Evolutionary conservation across 1,284 basidiomycete genomes (phyloP).

Genomic region (Cronartium quercuum): DNA sequence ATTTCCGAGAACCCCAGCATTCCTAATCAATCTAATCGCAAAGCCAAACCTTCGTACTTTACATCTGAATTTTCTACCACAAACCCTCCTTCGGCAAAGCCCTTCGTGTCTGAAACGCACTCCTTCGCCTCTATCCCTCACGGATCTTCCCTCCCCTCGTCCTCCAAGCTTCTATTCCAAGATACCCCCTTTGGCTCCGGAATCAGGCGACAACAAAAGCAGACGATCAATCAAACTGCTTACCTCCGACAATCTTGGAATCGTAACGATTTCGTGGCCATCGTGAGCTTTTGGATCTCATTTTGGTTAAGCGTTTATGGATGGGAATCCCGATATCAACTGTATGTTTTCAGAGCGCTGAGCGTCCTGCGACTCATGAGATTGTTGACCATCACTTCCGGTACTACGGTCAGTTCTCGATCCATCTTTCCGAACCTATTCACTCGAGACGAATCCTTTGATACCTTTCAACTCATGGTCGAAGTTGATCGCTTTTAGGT

Average conservation of each 20-base stretch:
- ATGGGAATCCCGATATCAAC: conserved; percentile 58
- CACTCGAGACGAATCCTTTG: too few species aligned
- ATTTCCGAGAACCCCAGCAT: background rate
- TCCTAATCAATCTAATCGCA: background rate
- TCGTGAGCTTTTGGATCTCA: conserved; percentile 68
- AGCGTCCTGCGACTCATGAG: conserved; percentile 79
- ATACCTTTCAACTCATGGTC: background rate
- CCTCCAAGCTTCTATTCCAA: conserved; percentile 20
- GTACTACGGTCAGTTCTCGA: conserved; percentile 60
- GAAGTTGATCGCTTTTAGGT: conserved; percentile 54
- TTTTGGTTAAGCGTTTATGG: conserved; percentile 65
- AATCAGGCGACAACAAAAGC: conserved; percentile 35
- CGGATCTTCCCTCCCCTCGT: background rate
- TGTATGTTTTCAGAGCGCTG: conserved; percentile 70
- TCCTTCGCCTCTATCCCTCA: conserved; percentile 2
- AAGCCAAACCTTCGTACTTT: background rate
- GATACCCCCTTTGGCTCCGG: conserved; percentile 30
- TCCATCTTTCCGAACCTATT: background rate
- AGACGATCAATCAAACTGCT: conserved; percentile 50
- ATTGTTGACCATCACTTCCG: conserved; percentile 78
- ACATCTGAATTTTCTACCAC: conserved; percentile 2
- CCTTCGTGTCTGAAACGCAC: background rate
- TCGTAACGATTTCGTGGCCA: conserved; percentile 79
- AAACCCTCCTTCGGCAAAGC: background rate
- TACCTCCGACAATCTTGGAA: conserved; percentile 93